Evolutionary conservation across 352 stramenopile genomes (phyloP).

Genomic region (Hyphochytrium catenoides): DNA sequence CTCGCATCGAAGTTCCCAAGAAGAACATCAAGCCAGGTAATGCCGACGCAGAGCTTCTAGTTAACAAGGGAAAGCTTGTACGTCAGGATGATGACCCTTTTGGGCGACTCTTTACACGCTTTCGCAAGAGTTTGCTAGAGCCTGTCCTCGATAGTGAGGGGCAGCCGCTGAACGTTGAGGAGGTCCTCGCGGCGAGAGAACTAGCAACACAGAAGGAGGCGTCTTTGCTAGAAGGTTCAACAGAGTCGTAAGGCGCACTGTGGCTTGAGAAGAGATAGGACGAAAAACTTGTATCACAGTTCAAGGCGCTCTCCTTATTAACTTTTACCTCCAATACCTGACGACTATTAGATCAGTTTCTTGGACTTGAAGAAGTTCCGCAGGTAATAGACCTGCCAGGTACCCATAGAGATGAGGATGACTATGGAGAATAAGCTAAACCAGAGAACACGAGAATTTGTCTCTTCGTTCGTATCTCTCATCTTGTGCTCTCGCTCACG

Average conservation of each 20-base stretch:
- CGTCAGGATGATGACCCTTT: conserved; percentile 47
- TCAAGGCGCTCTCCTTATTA: too few species aligned
- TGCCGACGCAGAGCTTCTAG: conserved; percentile 22
- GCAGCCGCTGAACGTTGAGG: conserved; percentile 52
- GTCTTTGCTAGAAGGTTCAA: too few species aligned
- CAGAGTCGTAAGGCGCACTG: too few species aligned
- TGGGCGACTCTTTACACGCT: conserved; percentile 46
- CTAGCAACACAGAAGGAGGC: conserved; percentile 3
- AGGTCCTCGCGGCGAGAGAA: conserved; percentile 29
- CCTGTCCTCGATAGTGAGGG: conserved; percentile 47
- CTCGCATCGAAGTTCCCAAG: conserved; percentile 33
- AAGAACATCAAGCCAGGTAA: conserved; percentile 49
- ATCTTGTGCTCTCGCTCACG: conserved; percentile 50
- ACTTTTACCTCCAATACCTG: too few species aligned
- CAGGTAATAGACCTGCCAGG: conserved; percentile 65
- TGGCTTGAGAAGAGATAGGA: too few species aligned
- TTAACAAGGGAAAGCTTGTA: conserved; percentile 29
- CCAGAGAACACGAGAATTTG: conserved; percentile 61
- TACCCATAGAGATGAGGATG: conserved; percentile 48
- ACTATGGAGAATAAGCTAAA: conserved; percentile 68
- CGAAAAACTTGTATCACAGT: too few species aligned
- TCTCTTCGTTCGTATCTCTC: conserved; percentile 68
- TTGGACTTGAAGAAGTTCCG: conserved; percentile 79
- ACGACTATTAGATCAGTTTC: conserved; percentile 73
- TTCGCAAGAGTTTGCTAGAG: conserved; percentile 36